These are phyloP conservation scores for Ascochyta pisi DNA, from an alignment of 2,329 filamentous ascomycete genomes.

Conservation along the genomic window DNA sequence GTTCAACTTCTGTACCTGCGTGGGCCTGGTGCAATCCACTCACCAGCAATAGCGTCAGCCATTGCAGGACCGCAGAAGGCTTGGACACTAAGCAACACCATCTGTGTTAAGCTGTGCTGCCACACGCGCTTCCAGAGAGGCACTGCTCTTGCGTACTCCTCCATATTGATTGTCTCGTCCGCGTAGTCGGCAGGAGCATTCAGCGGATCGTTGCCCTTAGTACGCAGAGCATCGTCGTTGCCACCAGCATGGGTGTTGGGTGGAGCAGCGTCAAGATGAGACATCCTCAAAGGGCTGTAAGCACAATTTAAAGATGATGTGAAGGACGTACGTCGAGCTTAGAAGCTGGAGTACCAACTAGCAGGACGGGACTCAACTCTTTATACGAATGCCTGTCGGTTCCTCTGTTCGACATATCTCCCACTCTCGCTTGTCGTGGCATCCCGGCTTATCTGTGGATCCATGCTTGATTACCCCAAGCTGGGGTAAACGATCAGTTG, in stretches of 20 bases:
- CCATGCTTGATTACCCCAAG: constrained; percentile 28
- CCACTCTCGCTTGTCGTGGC: constrained; percentile 8
- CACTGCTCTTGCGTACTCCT: constrained; percentile 34
- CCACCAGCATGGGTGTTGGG: constrained; percentile 44
- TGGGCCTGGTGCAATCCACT: not conserved
- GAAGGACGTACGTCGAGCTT: constrained; percentile 1
- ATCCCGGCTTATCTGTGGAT: constrained; percentile 30
- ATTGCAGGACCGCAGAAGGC: constrained; percentile 49
- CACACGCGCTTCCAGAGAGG: constrained; percentile 56
- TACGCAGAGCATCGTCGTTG: constrained; percentile 37
- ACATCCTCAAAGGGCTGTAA: constrained; percentile 25
- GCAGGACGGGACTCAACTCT: constrained; percentile 14
- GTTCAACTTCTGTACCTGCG: not conserved
- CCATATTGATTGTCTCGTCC: constrained; percentile 49
- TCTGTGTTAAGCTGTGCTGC: constrained; percentile 58
- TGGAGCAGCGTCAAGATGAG: constrained; percentile 38
- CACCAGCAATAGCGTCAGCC: constrained; percentile 42
- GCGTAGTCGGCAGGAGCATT: constrained; percentile 23
- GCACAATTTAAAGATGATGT: not conserved
- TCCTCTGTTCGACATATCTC: not conserved
- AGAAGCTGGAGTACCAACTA: constrained; percentile 3
- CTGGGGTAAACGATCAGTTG: constrained; percentile 28
- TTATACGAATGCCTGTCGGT: constrained; percentile 24
- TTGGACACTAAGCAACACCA: constrained; percentile 57
- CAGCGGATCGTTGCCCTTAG: constrained; percentile 37